Base-by-base conservation (phyloP, 176 grass and related monocot species). In the Aegilops sharonensis region DNA sequence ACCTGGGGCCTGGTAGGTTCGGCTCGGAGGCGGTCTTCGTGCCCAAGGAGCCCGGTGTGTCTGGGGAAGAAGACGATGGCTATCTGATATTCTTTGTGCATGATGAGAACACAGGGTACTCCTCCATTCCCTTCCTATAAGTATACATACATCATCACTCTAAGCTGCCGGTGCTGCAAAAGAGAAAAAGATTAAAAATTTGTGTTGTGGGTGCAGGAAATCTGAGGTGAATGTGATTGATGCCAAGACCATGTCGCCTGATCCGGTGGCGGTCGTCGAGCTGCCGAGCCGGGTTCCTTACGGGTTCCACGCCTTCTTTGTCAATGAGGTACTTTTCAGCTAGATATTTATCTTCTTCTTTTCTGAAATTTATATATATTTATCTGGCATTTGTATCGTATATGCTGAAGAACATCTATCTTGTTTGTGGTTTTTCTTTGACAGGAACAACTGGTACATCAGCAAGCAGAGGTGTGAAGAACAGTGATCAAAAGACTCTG, bases 21-120 rank as follows among this genome's bases (percentile, higher is more conserved):
- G 93, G 93, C 71, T 98, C 96, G 14, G 93, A 98, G 85, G 96
- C 96, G 29, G 82, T 98, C 64, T 98, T 98, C 67, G 92, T 98
- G 62, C 93, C 96, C 56, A 88, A 89, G 74, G 77, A 91, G 25
- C 85, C 90, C 48, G 93, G 93, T 20, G 36, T 92, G 3, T 89
- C 90, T 34, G 87, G 77, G 63, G 94, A 95, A 82, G 96, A 98
- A 80, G 97, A 94, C 42, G 97, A 98, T 47, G 94, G 97, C 23
- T 95, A 91, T 61, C 81, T 98, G 82, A 95, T 95, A 82, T 89
- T 92, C 84, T 95, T 95, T 79, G 97, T 94, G n/a, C 94, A 95
- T 20, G 89, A 98, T 15, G 94, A 98, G 86, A 95, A 95, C 73
- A 92, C 94, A 62, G 90, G 97, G 97, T 95, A 92, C 27, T 77